Percentiles rank a stretch among this genome's conserved stretches.
Conservation (phyloP, 2,329 filamentous ascomycete species). For the Ascochyta viciae-villosae region DNA sequence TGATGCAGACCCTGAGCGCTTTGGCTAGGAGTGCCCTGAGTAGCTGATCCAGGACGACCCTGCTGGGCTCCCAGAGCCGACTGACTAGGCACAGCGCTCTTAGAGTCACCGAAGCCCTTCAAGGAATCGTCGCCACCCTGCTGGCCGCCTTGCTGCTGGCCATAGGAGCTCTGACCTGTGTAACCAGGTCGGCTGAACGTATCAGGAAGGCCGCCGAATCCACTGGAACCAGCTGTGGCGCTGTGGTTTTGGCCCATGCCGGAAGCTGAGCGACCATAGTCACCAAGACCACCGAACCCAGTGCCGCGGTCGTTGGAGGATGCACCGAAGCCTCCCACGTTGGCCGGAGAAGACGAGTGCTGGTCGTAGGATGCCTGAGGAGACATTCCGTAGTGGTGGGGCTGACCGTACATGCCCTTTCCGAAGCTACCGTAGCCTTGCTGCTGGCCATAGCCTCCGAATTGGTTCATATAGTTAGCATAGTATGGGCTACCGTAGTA, state of each 20-base stretch:
- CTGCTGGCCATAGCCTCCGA: conserved; percentile 60
- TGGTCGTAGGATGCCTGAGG: conserved; percentile 65
- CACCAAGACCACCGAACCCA: conserved; percentile 60
- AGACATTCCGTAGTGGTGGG: conserved; percentile 66
- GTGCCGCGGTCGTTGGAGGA: conserved; percentile 56
- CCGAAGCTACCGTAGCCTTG: conserved; percentile 60
- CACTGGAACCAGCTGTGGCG: conserved; percentile 56
- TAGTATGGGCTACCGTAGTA: conserved; percentile 71
- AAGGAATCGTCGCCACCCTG: conserved; percentile 61
- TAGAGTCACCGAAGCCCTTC: conserved; percentile 65
- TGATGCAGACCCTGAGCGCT: conserved; percentile 61
- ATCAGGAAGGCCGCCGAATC: conserved; percentile 63
- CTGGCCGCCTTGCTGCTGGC: conserved; percentile 59
- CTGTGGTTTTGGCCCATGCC: conserved; percentile 63
- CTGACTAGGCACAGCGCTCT: conserved; percentile 65
- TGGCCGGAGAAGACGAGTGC: conserved; percentile 69
- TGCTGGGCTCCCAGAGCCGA: conserved; percentile 64
- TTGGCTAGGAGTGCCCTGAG: conserved; percentile 64
- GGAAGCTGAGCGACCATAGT: conserved; percentile 67
- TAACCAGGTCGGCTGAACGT: conserved; percentile 67
- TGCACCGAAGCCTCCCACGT: conserved; percentile 60
- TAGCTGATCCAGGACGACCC: conserved; percentile 68
- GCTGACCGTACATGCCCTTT: conserved; percentile 68
- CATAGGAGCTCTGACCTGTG: conserved; percentile 57
- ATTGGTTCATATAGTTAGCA: conserved; percentile 68